Conservation (phyloP, 2,329 filamentous ascomycete genomes). For the Xylaria sp. region DNA sequence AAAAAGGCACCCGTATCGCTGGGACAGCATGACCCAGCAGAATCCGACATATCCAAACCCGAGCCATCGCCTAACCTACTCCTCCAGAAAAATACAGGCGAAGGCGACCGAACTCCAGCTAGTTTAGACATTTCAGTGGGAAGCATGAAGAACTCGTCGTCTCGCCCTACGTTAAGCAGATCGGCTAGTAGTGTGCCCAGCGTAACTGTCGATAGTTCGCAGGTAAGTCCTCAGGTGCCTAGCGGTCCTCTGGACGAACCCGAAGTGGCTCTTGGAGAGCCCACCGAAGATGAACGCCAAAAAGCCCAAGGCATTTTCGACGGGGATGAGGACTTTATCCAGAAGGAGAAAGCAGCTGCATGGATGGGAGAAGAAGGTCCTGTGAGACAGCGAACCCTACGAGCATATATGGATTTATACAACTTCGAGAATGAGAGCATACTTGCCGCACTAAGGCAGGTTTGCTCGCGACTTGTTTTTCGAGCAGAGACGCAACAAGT, state of each 20-base stretch:
- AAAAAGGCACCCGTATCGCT: conserved; percentile 4
- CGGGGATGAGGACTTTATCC: conserved; percentile 83
- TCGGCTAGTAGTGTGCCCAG: conserved; percentile 51
- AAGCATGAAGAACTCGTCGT: conserved; percentile 52
- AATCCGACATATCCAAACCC: conserved; percentile 28
- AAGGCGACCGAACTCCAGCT: conserved; percentile 36
- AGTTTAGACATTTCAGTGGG: conserved; percentile 53
- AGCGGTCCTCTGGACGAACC: conserved; percentile 67
- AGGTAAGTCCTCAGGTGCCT: conserved; percentile 60
- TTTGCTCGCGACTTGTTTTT: conserved; percentile 84
- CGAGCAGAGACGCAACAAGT: conserved; percentile 97
- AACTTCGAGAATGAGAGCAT: conserved; percentile 87
- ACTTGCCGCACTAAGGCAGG: conserved; percentile 77
- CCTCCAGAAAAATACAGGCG: conserved; percentile 40
- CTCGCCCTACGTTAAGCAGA: conserved; percentile 58
- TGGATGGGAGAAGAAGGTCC: conserved; percentile 85
- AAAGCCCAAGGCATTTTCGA: conserved; percentile 87
- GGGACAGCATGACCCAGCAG: conserved; percentile 9
- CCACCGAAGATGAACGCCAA: conserved; percentile 75
- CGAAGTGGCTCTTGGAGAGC: conserved; percentile 67
- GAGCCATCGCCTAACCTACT: conserved; percentile 38
- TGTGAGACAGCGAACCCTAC: conserved; percentile 67
- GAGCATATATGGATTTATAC: conserved; percentile 92
- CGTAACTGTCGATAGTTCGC: conserved; percentile 38
- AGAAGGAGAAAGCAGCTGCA: conserved; percentile 81